phyloP scores from a whole-genome alignment of 495 filamentous ascomycete genomes.

The Hypomontagnella monticulosa region DNA sequence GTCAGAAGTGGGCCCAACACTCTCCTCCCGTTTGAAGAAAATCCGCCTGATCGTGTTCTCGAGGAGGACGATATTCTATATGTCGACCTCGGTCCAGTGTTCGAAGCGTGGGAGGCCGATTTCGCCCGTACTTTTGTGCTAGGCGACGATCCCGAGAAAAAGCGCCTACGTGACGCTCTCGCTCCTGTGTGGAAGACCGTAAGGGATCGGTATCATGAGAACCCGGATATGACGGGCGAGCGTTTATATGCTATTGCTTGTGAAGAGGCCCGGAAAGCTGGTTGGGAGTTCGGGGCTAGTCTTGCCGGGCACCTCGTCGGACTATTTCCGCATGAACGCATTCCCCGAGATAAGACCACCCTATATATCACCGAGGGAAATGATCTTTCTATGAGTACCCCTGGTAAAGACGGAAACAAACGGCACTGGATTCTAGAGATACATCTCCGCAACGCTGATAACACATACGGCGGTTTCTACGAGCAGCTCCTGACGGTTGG shows the following conservation, averaged over 20 bases:
- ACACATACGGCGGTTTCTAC: conserved; percentile 53
- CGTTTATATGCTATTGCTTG: conserved; percentile 54
- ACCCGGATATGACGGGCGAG: conserved; percentile 56
- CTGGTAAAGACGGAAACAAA: conserved; percentile 52
- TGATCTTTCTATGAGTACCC: conserved; percentile 47
- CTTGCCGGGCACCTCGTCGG: conserved; percentile 56
- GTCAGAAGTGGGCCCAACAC: conserved; percentile 62
- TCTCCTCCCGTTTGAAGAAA: conserved; percentile 55
- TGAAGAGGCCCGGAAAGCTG: conserved; percentile 35
- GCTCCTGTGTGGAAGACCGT: conserved; percentile 56
- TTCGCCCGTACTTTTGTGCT: conserved; percentile 50
- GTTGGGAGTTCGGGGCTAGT: conserved; percentile 55
- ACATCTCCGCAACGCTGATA: conserved; percentile 55
- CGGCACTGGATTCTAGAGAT: conserved; percentile 64
- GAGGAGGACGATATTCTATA: conserved; percentile 59
- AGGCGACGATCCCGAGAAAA: conserved; percentile 56
- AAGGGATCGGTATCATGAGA: conserved; percentile 47
- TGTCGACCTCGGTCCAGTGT: conserved; percentile 61
- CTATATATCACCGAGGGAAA: conserved; percentile 58
- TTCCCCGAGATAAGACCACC: conserved; percentile 55
- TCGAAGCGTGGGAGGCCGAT: conserved; percentile 63
- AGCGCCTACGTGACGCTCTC: conserved; percentile 54
- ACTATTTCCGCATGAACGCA: conserved; percentile 56
- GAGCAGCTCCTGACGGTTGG: conserved; percentile 58
- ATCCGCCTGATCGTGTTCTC: conserved; percentile 60